Conservation (phyloP, 192 early-diverging fungal species). For the Backusella westeae region DNA sequence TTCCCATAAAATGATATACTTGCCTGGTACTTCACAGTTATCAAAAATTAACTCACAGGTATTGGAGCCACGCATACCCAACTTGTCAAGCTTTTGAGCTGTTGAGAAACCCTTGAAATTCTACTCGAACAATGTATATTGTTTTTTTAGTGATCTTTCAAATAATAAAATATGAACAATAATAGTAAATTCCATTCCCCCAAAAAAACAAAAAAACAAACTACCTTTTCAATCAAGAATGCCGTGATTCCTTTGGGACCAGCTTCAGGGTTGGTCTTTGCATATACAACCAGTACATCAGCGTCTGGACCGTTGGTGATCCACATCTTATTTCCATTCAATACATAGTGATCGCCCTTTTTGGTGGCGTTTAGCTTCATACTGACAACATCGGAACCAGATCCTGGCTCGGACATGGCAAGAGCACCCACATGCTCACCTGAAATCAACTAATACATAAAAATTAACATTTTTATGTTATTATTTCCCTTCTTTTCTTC, state of each 20-base stretch:
- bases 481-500: background rate
- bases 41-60: conserved; percentile 96
- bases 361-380: conserved; percentile 84
- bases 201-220: background rate
- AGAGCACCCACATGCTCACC: conserved; percentile 90
- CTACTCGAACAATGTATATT: conserved; percentile 21
- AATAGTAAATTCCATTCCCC: background rate
- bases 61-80: conserved; percentile 96
- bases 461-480: background rate
- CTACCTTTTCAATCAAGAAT: conserved; percentile 86
- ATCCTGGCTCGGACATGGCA: conserved; percentile 91
- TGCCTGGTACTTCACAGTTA: conserved; percentile 83
- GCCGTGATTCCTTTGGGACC: conserved; percentile 90
- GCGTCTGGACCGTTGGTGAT: conserved; percentile 96
- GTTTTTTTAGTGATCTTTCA: conserved; percentile 3
- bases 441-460: conserved; percentile 58
- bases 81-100: conserved; percentile 88
- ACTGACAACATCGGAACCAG: conserved; percentile 91
- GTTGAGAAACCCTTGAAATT: conserved; percentile 82
- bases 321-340: conserved; percentile 95
- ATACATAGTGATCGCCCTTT: conserved; percentile 78
- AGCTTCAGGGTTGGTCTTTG: conserved; percentile 80
- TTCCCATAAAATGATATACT: background rate
- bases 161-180: background rate
- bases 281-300: conserved; percentile 87